Evolutionary conservation across 1,139 yeast genomes (phyloP).

Genomic region (Debaryomyces sp.): DNA sequence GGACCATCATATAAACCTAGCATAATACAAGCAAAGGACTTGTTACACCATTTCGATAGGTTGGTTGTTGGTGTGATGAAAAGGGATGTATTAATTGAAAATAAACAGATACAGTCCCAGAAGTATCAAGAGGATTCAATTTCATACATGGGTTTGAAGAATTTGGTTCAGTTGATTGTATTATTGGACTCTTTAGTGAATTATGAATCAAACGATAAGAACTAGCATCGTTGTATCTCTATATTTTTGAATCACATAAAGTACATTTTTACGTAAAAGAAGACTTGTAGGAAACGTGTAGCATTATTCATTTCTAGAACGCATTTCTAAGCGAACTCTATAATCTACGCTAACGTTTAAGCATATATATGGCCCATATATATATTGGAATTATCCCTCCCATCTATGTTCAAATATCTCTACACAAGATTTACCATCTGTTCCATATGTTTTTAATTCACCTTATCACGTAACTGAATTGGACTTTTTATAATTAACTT

Average conservation of each 20-base stretch:
- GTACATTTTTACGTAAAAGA: not conserved
- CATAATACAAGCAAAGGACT: constrained; percentile 51
- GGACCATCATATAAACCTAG: constrained; percentile 77
- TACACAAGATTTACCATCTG: no score
- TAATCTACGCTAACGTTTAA: no score
- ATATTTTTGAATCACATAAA: not conserved
- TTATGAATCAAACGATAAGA: constrained; percentile 1
- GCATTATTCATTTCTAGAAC: no score
- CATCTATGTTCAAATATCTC: no score
- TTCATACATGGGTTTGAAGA: constrained; percentile 39
- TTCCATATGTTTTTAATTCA: no score
- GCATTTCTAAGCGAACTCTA: no score
- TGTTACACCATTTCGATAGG: constrained; percentile 57
- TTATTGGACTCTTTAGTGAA: constrained; percentile 57
- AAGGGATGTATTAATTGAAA: constrained; percentile 56
- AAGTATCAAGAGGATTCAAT: constrained; percentile 23
- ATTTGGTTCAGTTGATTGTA: constrained; percentile 58
- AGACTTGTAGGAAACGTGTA: no score
- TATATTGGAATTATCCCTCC: no score
- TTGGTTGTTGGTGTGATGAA: constrained; percentile 71
- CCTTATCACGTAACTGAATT: no score
- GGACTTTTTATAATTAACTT: no score
- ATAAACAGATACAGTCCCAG: constrained; percentile 18
- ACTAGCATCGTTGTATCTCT: not conserved
- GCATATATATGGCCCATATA: no score